These are phyloP conservation scores for Lagerstroemia speciosa DNA, from an alignment of 345 rosid species.

Conservation along the genomic window DNA sequence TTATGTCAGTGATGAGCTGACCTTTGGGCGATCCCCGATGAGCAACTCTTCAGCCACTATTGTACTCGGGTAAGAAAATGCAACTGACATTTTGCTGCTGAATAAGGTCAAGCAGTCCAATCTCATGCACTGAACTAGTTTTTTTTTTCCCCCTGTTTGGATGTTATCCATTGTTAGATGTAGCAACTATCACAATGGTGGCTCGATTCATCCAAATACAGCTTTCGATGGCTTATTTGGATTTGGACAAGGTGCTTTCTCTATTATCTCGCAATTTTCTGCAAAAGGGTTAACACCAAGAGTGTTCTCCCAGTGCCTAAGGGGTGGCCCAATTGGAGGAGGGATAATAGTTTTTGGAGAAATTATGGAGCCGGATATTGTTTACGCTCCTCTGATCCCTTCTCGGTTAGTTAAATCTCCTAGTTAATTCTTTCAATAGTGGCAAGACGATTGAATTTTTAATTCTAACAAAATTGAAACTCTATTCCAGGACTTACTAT, in stretches of 20 bases:
- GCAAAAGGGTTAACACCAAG: slow-evolving; percentile 69
- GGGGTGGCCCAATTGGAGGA: slow-evolving; percentile 82
- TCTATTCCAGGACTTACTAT: slow-evolving; percentile 80
- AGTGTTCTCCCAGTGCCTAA: slow-evolving; percentile 90
- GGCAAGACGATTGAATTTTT: too few species aligned
- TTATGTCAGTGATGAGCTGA: slow-evolving; percentile 67
- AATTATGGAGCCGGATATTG: slow-evolving; percentile 81
- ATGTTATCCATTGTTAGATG: slow-evolving; percentile 40
- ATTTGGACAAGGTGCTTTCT: slow-evolving; percentile 71
- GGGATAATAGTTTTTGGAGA: slow-evolving; percentile 94
- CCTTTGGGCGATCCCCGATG: slow-evolving; percentile 49
- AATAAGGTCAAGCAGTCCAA: too few species aligned
- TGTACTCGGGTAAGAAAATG: slow-evolving; percentile 72
- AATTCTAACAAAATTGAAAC: too few species aligned
- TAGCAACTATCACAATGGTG: slow-evolving; percentile 79
- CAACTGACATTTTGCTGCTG: too few species aligned
- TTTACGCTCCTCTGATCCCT: slow-evolving; percentile 80
- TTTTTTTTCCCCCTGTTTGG: too few species aligned
- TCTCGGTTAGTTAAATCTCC: too few species aligned
- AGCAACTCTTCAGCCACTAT: slow-evolving; percentile 75
- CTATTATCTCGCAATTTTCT: slow-evolving; percentile 79
- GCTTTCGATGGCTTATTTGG: slow-evolving; percentile 97
- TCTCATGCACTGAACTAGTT: too few species aligned
- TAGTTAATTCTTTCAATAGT: too few species aligned
- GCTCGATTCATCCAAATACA: slow-evolving; percentile 68